phyloP scores from a whole-genome alignment of 2,329 filamentous ascomycete species.

The Colletotrichum euphorbiae region DNA sequence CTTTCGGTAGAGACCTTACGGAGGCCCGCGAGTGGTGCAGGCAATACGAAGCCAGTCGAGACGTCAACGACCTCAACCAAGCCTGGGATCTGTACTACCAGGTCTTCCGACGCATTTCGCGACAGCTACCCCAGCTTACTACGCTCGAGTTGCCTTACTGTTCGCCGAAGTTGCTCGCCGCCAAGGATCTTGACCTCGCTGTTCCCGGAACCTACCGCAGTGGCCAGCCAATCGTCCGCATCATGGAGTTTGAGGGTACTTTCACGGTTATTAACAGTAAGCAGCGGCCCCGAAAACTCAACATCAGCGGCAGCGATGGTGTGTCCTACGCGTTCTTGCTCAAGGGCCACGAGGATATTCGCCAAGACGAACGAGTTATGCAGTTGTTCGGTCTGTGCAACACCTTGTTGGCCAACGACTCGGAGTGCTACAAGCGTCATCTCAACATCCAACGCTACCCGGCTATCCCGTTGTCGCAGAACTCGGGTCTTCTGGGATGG shows the following conservation, averaged over 20 bases:
- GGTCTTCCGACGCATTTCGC: constrained; percentile 94
- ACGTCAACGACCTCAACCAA: constrained; percentile 95
- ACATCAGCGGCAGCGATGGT: constrained; percentile 89
- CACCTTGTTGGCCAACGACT: constrained; percentile 91
- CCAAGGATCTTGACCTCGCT: constrained; percentile 87
- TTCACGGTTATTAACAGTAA: constrained; percentile 96
- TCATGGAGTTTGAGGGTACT: constrained; percentile 89
- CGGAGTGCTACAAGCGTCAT: constrained; percentile 96
- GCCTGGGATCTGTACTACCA: constrained; percentile 99
- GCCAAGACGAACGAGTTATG: constrained; percentile 99
- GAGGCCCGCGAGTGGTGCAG: constrained; percentile 97
- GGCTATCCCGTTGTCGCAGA: constrained; percentile 96
- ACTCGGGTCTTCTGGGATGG: constrained; percentile 95
- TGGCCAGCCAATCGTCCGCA: constrained; percentile 80
- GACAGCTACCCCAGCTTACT: constrained; percentile 92
- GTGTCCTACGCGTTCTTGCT: constrained; percentile 87
- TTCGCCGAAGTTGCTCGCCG: constrained; percentile 89
- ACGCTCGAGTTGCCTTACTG: constrained; percentile 96
- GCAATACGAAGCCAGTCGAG: constrained; percentile 87
- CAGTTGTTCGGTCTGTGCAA: constrained; percentile 98
- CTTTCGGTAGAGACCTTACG: constrained; percentile 93
- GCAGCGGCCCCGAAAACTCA: constrained; percentile 91
- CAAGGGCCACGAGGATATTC: constrained; percentile 99
- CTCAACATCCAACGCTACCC: constrained; percentile 96
- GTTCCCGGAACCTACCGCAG: constrained; percentile 96